Conservation (phyloP, 2,329 filamentous ascomycete species). For the Juglanconis oblonga region DNA sequence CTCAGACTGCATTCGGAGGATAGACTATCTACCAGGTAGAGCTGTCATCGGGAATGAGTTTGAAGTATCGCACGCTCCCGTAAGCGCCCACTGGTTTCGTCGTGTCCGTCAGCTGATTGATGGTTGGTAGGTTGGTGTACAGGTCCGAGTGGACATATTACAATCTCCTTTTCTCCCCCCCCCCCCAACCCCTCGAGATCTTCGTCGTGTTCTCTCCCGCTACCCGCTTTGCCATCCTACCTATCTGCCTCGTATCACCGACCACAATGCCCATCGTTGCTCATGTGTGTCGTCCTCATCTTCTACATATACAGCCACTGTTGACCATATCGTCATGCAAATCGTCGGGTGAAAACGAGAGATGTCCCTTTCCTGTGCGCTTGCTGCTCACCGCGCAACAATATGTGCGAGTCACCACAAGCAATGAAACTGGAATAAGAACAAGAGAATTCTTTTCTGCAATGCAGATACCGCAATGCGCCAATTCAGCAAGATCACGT, state of each 20-base stretch:
- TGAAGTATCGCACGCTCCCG: slow-evolving; percentile 1
- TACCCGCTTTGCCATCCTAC: neutral
- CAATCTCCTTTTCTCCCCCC: slow-evolving; percentile 2
- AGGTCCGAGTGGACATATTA: slow-evolving; percentile 12
- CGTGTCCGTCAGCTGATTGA: slow-evolving; percentile 6
- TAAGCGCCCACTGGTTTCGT: neutral
- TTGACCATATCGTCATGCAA: slow-evolving; percentile 16
- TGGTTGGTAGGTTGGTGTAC: slow-evolving; percentile 13
- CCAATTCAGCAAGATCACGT: slow-evolving; percentile 18
- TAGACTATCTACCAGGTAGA: neutral
- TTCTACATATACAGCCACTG: slow-evolving; percentile 16
- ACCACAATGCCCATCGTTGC: slow-evolving; percentile 8
- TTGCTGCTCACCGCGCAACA: neutral
- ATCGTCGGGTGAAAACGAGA: slow-evolving; percentile 5
- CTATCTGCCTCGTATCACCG: slow-evolving; percentile 7
- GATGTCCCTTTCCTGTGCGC: neutral
- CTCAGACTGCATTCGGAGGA: neutral
- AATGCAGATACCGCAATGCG: slow-evolving; percentile 19
- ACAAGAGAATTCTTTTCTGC: slow-evolving; percentile 16
- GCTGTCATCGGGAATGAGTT: neutral
- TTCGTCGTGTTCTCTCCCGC: neutral
- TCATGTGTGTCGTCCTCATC: slow-evolving; percentile 15
- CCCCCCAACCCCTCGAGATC: neutral
- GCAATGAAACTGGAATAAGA: neutral
- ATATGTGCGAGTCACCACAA: slow-evolving; percentile 4